Base-by-base conservation (phyloP, 306 rosid species). In the Vicia faba region DNA sequence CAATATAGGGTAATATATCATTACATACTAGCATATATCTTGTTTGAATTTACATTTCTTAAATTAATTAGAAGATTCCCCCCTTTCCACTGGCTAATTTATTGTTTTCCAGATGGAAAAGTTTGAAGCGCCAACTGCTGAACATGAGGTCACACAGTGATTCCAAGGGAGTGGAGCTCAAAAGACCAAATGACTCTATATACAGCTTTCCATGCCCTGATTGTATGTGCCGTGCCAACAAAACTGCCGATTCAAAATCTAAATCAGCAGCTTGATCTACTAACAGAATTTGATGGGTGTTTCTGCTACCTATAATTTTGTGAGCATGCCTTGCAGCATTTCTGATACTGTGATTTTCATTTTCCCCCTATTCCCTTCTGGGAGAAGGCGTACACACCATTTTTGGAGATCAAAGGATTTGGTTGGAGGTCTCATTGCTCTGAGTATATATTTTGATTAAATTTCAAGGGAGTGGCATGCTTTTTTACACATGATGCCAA, bases 131-230 rank as follows among this genome's bases (percentile, higher is more conserved):
- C 5, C 97, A 93, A 60, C 79, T 93, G 84, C 76, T 86, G 76
- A 81, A 12, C 73, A 84, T 93, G 86, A 86, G 99, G 55, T 74
- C 86, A 29, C 97, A 93, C 76, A 86, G 99, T 13, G 99, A 90
- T 83, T 83, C 90, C 31, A 93, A 93, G 85, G 99, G 99, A 41
- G 81, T 80, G 63, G 99, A 93, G 77, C 78, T 90, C 39, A 93
- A 85, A 82, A 88, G 96, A 71, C 95, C 93, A 9, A 93, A 77
- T 66, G 97, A 93, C 81, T 93, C 99, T 0, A 80, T 93, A 73
- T 93, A 93, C 73, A 81, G 95, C 80, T 90, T 86, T 61, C 99
- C 99, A 2, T 93, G 99, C 91, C 99, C 99, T 5, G 95, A 93
- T 79, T 93, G 99, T 79, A 93, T 93, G 99, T 88, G 97, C 70